phyloP scores from a whole-genome alignment of 441 rosid genomes.

The Syzygium syzygioides region DNA sequence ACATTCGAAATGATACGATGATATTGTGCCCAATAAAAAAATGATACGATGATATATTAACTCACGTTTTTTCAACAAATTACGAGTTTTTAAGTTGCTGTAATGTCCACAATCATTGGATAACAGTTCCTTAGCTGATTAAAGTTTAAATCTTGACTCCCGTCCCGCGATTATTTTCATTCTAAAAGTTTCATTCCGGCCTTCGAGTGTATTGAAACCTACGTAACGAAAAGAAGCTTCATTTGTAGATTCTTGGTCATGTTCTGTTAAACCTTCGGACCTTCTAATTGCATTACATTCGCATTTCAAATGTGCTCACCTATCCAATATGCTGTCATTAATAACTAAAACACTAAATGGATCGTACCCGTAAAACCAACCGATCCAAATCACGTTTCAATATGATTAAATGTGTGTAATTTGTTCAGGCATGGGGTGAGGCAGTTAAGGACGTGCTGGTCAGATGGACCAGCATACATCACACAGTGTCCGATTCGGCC shows the following conservation, averaged over 20 bases:
- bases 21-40: too few species aligned
- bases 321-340: neutral
- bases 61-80: neutral
- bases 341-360: too few species aligned
- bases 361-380: neutral
- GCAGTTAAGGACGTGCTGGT: conserved; percentile 83
- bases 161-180: neutral
- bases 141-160: neutral
- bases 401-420: neutral
- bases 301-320: neutral
- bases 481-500: conserved; percentile 89
- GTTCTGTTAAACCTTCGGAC: neutral
- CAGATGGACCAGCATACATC: conserved; percentile 89
- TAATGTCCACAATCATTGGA: neutral
- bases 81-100: neutral
- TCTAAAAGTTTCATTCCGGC: neutral
- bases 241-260: neutral
- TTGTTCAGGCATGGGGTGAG: conserved; percentile 68
- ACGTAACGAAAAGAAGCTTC: neutral
- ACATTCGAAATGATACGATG: neutral
- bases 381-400: neutral
- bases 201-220: neutral
- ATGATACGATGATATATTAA: neutral
- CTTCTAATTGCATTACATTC: neutral
- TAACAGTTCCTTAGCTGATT: neutral